Evolutionary conservation across 768 basidiomycete species (phyloP).

Genomic region (Tylopilus sp.): DNA sequence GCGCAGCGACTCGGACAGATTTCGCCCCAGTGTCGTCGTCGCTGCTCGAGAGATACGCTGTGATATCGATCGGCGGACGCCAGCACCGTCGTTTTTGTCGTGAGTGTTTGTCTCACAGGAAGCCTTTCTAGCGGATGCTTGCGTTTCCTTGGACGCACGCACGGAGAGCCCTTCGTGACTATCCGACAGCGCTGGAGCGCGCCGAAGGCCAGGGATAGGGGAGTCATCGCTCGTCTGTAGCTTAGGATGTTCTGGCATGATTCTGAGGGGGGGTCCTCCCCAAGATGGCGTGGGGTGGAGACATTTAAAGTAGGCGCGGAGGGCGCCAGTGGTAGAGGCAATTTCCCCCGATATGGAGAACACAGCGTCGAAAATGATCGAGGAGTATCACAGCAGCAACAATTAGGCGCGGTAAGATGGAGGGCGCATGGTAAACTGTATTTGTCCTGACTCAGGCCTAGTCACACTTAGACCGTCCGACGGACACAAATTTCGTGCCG

Average conservation of each 20-base stretch:
- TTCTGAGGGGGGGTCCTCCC: background rate
- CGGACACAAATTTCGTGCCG: background rate
- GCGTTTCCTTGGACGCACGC: background rate
- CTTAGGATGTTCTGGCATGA: conserved; percentile 9
- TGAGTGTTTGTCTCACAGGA: background rate
- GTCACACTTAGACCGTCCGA: background rate
- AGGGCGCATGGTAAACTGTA: background rate
- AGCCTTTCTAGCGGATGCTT: background rate
- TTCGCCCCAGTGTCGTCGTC: conserved; percentile 29
- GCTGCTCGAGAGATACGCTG: conserved; percentile 34
- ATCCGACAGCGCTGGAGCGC: conserved; percentile 38
- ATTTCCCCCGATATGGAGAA: background rate
- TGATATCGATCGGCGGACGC: conserved; percentile 34
- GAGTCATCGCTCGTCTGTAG: background rate
- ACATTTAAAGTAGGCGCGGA: conserved; percentile 1
- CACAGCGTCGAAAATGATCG: background rate
- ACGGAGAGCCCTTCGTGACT: conserved; percentile 29
- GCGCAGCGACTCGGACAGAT: conserved; percentile 23
- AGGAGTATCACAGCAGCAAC: background rate
- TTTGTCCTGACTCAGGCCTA: background rate
- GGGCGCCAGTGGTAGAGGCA: background rate
- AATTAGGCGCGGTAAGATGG: background rate
- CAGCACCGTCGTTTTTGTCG: background rate
- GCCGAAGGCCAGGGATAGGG: conserved; percentile 30
- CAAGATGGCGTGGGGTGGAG: background rate